Base-by-base conservation (phyloP, 1,139 yeast species). In the Hanseniaspora gamundiae region DNA sequence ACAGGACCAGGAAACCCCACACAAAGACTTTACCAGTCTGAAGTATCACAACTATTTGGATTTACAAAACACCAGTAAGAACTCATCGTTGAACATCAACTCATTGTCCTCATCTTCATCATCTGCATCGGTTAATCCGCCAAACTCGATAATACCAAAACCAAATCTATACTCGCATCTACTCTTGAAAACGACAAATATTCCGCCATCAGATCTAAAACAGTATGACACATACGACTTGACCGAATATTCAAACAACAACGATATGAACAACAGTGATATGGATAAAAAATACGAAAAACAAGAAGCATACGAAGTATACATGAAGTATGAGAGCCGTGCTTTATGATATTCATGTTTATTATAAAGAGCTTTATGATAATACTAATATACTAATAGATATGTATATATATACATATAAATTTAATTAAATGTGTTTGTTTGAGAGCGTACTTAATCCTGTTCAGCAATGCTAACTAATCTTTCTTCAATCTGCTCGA, bases 401-500 rank as follows among this genome's bases (percentile, higher is more conserved):
- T 40, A 20, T 11, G 8, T 14, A 27, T n/a, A 26, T 41, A 26
- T 36, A 36, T 26, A 14, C 4, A 21, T 39, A 20, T 20, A 31
- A 38, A 42, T 29, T 14, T 17, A 17, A 24, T 24, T 40, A 28
- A 11, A 42, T 22, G 14, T 31, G 20, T 13, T 29, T 28, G 26
- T 14, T 3, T 11, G 16, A 17, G 7, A 22, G n/a, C n/a, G n/a
- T n/a, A n/a, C 43, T 56, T 71, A 91, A 68, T 91, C 98, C 66
- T 85, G 91, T 67, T 91, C 98, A 44, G 98, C 97, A 62, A 91
- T 86, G 21, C 95, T 75, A 35, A 88, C 84, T 58, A 91, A 71
- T 59, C 98, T 74, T 65, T 86, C 95, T 61, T 91, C 98, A 56
- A 91, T 87, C 64, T 91, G 94, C 40, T 86, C 95, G 8, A 82